Evolutionary conservation across 345 rosid species (phyloP).

Genomic region (Pseudoturritis turrita): DNA sequence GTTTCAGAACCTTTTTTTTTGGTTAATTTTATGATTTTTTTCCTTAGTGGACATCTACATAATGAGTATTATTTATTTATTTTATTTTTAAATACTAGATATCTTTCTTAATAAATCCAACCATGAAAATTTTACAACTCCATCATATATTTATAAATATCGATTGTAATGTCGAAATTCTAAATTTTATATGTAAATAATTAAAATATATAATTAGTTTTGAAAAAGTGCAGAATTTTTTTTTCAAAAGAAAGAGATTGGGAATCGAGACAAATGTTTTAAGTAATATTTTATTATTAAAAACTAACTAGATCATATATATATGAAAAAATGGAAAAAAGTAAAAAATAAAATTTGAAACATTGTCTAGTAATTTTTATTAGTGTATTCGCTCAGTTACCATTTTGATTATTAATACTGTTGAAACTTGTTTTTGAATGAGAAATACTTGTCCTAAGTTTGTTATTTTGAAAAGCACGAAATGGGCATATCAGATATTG

Average conservation of each 20-base stretch:
- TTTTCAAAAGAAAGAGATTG: not conserved
- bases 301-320: not conserved
- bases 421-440: too few species aligned
- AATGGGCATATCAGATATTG: too few species aligned
- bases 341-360: too few species aligned
- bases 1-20: not conserved
- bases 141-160: not conserved
- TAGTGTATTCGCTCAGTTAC: too few species aligned
- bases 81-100: not conserved
- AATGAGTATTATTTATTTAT: not conserved
- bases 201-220: not conserved
- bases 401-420: too few species aligned
- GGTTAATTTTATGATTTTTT: not conserved
- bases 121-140: not conserved
- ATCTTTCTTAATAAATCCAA: not conserved
- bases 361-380: too few species aligned
- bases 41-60: not conserved
- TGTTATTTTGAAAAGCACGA: too few species aligned
- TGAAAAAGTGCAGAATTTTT: not conserved
- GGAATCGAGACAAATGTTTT: not conserved
- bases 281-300: not conserved
- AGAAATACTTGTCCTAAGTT: too few species aligned
- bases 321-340: too few species aligned
- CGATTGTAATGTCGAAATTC: not conserved
- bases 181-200: not conserved